These are phyloP conservation scores for Aspergillus cavernicola DNA, from an alignment of 495 filamentous ascomycete species.

Conservation along the genomic window DNA sequence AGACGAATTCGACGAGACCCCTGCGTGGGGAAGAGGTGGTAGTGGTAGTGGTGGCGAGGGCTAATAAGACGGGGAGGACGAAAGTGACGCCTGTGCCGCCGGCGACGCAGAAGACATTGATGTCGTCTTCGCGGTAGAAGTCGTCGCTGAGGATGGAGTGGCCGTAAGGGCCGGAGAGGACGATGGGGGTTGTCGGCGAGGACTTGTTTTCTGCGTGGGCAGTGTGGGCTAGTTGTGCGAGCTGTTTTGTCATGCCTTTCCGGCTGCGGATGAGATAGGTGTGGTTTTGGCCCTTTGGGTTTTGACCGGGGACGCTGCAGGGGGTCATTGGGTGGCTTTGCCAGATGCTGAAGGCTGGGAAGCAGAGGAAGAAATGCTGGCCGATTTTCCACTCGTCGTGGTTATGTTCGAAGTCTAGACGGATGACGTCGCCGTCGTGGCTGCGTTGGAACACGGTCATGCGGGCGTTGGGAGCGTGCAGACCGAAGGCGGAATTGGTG, in stretches of 20 bases:
- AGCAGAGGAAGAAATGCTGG: slow-evolving; percentile 65
- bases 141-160: slow-evolving; percentile 36
- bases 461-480: slow-evolving; percentile 43
- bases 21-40: too few relatives aligned
- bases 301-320: slow-evolving; percentile 40
- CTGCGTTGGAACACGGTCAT: slow-evolving; percentile 46
- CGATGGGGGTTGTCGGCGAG: slow-evolving; percentile 39
- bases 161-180: slow-evolving; percentile 60
- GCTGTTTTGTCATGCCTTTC: slow-evolving; percentile 55
- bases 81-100: slow-evolving; percentile 65
- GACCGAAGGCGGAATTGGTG: slow-evolving; percentile 28
- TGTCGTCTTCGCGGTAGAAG: slow-evolving; percentile 28
- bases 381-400: slow-evolving; percentile 57
- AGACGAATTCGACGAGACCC: slow-evolving; percentile 53
- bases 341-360: slow-evolving; percentile 56
- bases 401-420: slow-evolving; percentile 53
- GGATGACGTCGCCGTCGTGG: slow-evolving; percentile 49
- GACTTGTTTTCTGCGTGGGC: slow-evolving; percentile 11
- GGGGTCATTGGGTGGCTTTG: slow-evolving; percentile 69
- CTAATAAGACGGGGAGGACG: slow-evolving; percentile 53
- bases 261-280: slow-evolving; percentile 60
- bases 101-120: slow-evolving; percentile 58
- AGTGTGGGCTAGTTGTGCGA: slow-evolving; percentile 40
- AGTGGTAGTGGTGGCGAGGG: too few relatives aligned
- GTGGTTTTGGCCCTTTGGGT: slow-evolving; percentile 39